These are phyloP conservation scores for Boletus bicolor DNA, from an alignment of 768 basidiomycete genomes.

Conservation along the genomic window DNA sequence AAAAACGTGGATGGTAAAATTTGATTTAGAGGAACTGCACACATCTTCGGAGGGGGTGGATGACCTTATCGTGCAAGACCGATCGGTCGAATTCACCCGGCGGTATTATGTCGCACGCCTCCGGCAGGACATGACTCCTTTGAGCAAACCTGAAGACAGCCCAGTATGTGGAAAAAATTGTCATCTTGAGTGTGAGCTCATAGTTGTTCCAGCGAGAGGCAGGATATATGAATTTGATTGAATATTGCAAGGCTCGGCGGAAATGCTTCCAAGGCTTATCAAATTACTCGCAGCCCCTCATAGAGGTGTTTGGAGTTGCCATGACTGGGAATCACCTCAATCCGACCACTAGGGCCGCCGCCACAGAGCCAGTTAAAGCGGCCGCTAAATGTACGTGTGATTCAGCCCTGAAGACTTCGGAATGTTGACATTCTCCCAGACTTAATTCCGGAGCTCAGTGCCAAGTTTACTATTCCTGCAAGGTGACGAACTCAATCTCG, in stretches of 20 bases:
- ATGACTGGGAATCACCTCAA: slow-evolving; percentile 55
- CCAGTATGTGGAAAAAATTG: slow-evolving; percentile 42
- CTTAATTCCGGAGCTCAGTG: slow-evolving; percentile 80
- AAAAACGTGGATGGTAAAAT: slow-evolving; percentile 47
- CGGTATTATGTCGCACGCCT: slow-evolving; percentile 58
- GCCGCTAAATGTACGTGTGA: slow-evolving; percentile 57
- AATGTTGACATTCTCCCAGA: slow-evolving; percentile 44
- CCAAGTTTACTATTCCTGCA: slow-evolving; percentile 67
- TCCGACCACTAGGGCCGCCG: slow-evolving; percentile 43
- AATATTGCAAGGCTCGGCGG: slow-evolving; percentile 60
- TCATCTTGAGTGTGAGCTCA: slow-evolving; percentile 1
- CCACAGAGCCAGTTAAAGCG: slow-evolving; percentile 35
- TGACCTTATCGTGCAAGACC: slow-evolving; percentile 73
- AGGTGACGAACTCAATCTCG: slow-evolving; percentile 46
- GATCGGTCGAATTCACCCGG: slow-evolving; percentile 71
- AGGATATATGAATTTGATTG: slow-evolving; percentile 56
- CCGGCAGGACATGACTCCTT: slow-evolving; percentile 65
- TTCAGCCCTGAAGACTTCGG: slow-evolving; percentile 19
- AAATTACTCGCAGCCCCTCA: slow-evolving; percentile 64
- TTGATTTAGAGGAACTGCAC: slow-evolving; percentile 39
- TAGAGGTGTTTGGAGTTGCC: slow-evolving; percentile 61
- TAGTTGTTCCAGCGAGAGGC: slow-evolving; percentile 51
- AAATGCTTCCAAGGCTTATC: slow-evolving; percentile 61
- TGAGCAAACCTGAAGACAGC: slow-evolving; percentile 66
- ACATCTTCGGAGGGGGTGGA: slow-evolving; percentile 36